Evolutionary conservation across 495 filamentous ascomycete genomes (phyloP), one percentile per base, ranked within the genome.

Genomic region (Podospora appendiculata): DNA sequence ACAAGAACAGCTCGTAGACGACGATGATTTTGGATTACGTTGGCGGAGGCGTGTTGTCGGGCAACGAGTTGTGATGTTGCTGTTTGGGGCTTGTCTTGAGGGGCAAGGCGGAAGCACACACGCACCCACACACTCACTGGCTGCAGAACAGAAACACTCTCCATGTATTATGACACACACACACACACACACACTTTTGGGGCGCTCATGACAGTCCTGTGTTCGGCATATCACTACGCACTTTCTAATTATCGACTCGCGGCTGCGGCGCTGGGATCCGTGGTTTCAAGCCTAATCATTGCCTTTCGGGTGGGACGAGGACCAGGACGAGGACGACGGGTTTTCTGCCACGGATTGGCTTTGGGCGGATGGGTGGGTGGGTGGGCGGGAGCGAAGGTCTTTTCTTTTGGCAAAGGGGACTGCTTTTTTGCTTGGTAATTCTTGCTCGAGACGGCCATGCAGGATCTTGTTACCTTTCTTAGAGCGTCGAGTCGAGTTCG

Each of bases 1-100:
- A 70, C 54, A 81, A 78, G 69, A 73, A 65, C 62, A 79, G 75
- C 62, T 65, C 62, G 18, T 73, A 55, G 59, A 52, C 25, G 32
- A 32, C 19, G 32, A n/a, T 17, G n/a, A 35, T 18, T 14, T 19
- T 41, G 14, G 25, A 13, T 14, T 12, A n/a, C 9, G 5, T 4
- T 16, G 16, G 33, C 32, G 25, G 17, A 11, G 16, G 16, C 50
- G 34, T 52, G 50, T 11, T 44, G 32, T 39, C 35, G 25, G 25
- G 25, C 25, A 25, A 25, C 25, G 41, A 39, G n/a, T 32, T 45
- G 10, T 25, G 38, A 5, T 25, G 25, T 2, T 25, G 25, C 5
- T 25, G 25, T 25, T 25, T 25, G 2, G 25, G 25, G 25, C n/a
- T n/a, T n/a, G n/a, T n/a, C n/a, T n/a, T n/a, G n/a, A n/a, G n/a